Conservation (phyloP, 805 yeast genomes). For the Scheffersomyces lignosus region DNA sequence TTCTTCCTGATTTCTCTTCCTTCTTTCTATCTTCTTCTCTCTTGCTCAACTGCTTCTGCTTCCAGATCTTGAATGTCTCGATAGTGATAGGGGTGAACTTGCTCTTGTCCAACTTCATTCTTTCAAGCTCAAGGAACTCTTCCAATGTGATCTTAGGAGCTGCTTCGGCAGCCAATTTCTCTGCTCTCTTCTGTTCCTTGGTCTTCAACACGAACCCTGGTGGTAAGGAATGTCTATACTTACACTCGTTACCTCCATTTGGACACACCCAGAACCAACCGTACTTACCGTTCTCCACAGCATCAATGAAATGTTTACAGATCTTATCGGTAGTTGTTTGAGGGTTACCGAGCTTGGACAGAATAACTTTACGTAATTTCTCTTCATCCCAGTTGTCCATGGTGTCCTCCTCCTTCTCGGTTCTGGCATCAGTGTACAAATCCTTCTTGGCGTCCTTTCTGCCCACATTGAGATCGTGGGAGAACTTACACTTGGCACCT, state of each 20-base stretch:
- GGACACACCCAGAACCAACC: slow-evolving; percentile 99
- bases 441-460: slow-evolving; percentile 89
- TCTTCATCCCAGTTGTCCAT: slow-evolving; percentile 98
- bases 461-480: slow-evolving; percentile 84
- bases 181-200: slow-evolving; percentile 90
- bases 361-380: slow-evolving; percentile 80
- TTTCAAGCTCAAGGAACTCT: slow-evolving; percentile 92
- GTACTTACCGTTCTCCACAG: slow-evolving; percentile 94
- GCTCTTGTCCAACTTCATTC: slow-evolving; percentile 74
- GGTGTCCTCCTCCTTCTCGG: slow-evolving; percentile 71
- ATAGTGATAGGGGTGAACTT: slow-evolving; percentile 84
- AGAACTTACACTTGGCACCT: slow-evolving; percentile 86
- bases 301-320: slow-evolving; percentile 92
- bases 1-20: slow-evolving; percentile 40
- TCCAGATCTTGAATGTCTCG: slow-evolving; percentile 83
- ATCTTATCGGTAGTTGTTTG: slow-evolving; percentile 92
- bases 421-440: slow-evolving; percentile 86
- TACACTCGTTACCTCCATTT: slow-evolving; percentile 88
- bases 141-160: slow-evolving; percentile 92
- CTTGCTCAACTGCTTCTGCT: slow-evolving; percentile 61
- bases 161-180: slow-evolving; percentile 76
- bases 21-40: slow-evolving; percentile 41
- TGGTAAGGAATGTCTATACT: slow-evolving; percentile 92
- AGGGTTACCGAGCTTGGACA: slow-evolving; percentile 92
- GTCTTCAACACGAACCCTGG: slow-evolving; percentile 97